Base-by-base conservation (phyloP, 257 asterid genomes). In the Petunia secreta region DNA sequence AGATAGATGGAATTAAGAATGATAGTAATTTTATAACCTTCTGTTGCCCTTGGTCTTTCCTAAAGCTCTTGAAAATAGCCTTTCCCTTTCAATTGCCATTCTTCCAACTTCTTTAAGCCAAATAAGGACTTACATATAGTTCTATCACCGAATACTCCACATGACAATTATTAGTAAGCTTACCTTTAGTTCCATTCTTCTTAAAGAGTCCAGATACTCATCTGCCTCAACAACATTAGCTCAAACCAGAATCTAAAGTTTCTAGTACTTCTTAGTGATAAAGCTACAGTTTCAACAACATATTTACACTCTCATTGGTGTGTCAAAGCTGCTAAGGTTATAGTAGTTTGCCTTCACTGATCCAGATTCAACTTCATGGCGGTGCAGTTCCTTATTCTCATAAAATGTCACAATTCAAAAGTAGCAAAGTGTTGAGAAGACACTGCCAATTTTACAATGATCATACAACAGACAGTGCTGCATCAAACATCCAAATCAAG, bases 211-310 rank as follows among this genome's bases (percentile, higher is more conserved):
- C 13, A 50, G 43, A 36, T 36, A 50, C 36, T 52, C 6, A 0
- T 7, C 41, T 15, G 0, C 63, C 62, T 36, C 46, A 73, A 73
- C 60, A 71, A 13, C 78, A 50, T 73, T 11, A 73, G 58, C 14
- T 0, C 75, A 43, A 4, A n/a, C 57, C 2, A 44, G 39, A 68
- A 43, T 68, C 44, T 68, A 54, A 7, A 43, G 55, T 15, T 68
- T 68, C 57, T n/a, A 50, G 78, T 73, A 50, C 63, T 73, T 73
- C 46, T 34, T 36, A 73, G 36, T 15, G 63, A 57, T 57, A 57
- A 57, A 52, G 1, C 9, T 52, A 52, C 57, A 52, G 57, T 52
- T 52, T 52, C 57, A 8, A 52, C 57, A 10, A 52, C 57, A 52
- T 52, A 52, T 52, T 52, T 52, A 52, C 4, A 43, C 55, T 8